phyloP scores from a whole-genome alignment of 2,329 filamentous ascomycete species.

The Xylaria sp. region DNA sequence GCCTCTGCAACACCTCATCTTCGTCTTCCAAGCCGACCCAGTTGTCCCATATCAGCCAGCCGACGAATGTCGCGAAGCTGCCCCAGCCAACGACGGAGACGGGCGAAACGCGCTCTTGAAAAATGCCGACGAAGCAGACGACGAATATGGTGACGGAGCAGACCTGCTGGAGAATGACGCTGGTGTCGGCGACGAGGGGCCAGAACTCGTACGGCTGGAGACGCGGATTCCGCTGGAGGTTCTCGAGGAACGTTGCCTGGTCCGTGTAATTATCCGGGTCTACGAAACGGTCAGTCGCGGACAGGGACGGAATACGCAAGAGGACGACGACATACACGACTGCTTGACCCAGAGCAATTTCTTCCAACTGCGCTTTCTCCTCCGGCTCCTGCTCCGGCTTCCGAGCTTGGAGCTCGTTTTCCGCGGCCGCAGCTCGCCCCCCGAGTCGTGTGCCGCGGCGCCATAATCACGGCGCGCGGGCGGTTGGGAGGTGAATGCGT shows the following conservation, averaged over 20 bases:
- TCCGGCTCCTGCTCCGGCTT: conserved; percentile 68
- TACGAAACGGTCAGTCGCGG: conserved; percentile 43
- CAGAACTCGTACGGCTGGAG: conserved; percentile 97
- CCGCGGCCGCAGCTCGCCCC: conserved; percentile 45
- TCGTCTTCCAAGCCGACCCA: conserved; percentile 74
- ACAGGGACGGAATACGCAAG: neutral
- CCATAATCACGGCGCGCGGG: conserved; percentile 59
- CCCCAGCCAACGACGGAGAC: conserved; percentile 88
- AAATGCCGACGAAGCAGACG: conserved; percentile 91
- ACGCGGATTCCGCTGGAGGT: conserved; percentile 91
- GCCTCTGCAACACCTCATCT: conserved; percentile 46
- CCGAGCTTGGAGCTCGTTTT: conserved; percentile 55
- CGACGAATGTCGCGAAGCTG: conserved; percentile 79
- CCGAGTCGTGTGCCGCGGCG: conserved; percentile 35
- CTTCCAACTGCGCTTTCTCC: conserved; percentile 81
- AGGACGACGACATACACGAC: conserved; percentile 72
- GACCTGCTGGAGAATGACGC: conserved; percentile 95
- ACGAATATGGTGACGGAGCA: conserved; percentile 94
- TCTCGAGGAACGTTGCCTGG: conserved; percentile 93
- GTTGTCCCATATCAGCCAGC: conserved; percentile 90
- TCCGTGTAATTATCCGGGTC: conserved; percentile 99
- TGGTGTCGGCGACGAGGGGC: conserved; percentile 92
- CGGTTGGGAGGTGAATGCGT: conserved; percentile 73
- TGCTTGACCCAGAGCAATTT: conserved; percentile 99
- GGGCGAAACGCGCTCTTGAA: conserved; percentile 83